Percentiles rank a stretch among this genome's conserved stretches.
These are phyloP conservation scores for Microthlaspi erraticum DNA, from an alignment of 345 rosid genomes.

Conservation along the genomic window DNA sequence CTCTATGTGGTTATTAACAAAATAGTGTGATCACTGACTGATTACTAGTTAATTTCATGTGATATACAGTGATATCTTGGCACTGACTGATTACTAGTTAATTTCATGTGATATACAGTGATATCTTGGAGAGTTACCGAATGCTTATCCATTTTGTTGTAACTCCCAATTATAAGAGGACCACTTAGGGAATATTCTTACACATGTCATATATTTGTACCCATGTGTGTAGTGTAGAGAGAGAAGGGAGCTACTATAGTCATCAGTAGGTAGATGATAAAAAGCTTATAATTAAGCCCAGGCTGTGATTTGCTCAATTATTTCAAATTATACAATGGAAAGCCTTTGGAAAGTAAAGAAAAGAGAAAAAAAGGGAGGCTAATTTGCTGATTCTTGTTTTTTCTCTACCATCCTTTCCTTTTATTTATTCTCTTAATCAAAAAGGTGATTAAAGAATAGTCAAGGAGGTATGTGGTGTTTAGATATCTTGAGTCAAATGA, in stretches of 20 bases:
- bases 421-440: neutral
- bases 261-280: slow-evolving; percentile 9
- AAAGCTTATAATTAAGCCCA: slow-evolving; percentile 19
- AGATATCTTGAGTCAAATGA: neutral
- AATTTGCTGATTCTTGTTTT: neutral
- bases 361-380: neutral
- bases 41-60: no score
- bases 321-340: slow-evolving; percentile 23
- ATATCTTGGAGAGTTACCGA: slow-evolving; percentile 13
- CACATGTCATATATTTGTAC: slow-evolving; percentile 1
- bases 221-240: neutral
- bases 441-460: neutral
- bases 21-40: no score
- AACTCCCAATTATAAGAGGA: neutral
- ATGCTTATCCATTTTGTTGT: slow-evolving; percentile 1
- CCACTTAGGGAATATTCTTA: slow-evolving; percentile 18
- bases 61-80: neutral
- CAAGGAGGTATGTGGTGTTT: neutral
- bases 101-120: neutral
- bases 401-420: slow-evolving; percentile 4
- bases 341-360: neutral
- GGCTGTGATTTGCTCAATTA: slow-evolving; percentile 38
- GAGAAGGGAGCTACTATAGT: slow-evolving; percentile 10
- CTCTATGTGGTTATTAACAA: neutral
- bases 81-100: no score